Evolutionary conservation across 1,284 basidiomycete genomes (phyloP), one percentile per base, ranked within the genome.

Genomic region (Sparassis latifolia): DNA sequence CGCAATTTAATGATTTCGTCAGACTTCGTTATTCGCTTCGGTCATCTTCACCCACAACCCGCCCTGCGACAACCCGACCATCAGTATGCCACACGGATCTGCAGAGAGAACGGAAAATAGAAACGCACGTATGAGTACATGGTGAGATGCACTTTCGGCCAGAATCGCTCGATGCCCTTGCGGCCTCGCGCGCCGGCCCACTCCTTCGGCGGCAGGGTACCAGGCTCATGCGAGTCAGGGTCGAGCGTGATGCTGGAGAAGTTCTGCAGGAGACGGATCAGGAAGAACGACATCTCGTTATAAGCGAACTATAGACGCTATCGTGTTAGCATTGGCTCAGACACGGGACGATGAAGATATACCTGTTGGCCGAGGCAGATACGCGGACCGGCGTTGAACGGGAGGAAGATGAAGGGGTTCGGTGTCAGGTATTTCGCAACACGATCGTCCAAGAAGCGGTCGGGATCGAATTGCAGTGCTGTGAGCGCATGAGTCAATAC

Each of bases 281-380:
- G 29, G 49, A 54, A 54, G 50, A 54, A 51, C 9, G 53, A 54
- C 47, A 54, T 51, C 46, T 54, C 53, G 42, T 53, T 47, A 33
- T 52, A 49, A 10, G 44, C 49, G 32, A 51, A 48, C 45, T 50
- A 45, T 9, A 33, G 28, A 10, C 27, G 37, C 20, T 29, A 32
- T 28, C 28, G 35, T 12, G 30, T 9, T 4, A 5, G 27, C 7
- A 32, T 20, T 28, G 37, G 27, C n/a, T 1, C 12, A 30, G 6
- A 41, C 12, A 7, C 10, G 38, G 41, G 28, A 30, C 20, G 38
- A 37, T n/a, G 6, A 10, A 30, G 35, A 40, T 41, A 33, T 44
- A 72, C 73, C 62, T 77, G 77, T 62, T 82, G 79, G 4, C 80
- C 80, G 4, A 83, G 70, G 56, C 79, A 81, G 46, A 80, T 79